Evolutionary conservation across 352 stramenopile genomes (phyloP), one percentile per base, ranked within the genome.

Genomic region (Phytophthora pinifolia): DNA sequence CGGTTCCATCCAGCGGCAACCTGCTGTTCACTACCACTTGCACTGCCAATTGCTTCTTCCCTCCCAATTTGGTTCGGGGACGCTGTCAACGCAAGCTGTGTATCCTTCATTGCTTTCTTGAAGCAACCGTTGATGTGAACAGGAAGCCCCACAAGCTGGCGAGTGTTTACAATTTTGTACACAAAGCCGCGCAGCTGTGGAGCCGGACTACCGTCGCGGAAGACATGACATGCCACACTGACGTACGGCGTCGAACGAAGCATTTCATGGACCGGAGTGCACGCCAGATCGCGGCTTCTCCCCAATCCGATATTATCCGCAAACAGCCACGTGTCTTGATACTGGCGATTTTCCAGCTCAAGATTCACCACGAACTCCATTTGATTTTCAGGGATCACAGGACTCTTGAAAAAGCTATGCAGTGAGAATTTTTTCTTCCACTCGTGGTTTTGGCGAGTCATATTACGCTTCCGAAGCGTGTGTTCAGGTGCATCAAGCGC

Each of bases 391-490:
- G 77, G 81, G 0, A 64, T 75, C 8, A 83, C 60, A 7, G 67
- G 60, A 15, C 59, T 77, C 43, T 87, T 89, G 55, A 92, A 92
- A 54, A 92, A 88, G 49, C 76, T 88, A 22, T 88, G 79, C 7
- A 92, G 62, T 1, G 62, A 84, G 30, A 88, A 89, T 41, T 87
- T 88, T 34, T 86, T 88, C 56, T 86, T 86, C 83, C 83, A 92
- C 29, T 92, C 79, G 20, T 69, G 66, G 46, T 79, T 88, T 42
- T 64, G 55, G 0, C 67, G 66, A 10, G 77, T 86, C 37, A 54
- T 56, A 20, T 74, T 86, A 4, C 75, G 69, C 30, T 65, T 64
- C 7, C 55, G 65, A n/a, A 92, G 50, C 2, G 76, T 83, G 9
- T 53, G 45, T 4, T 72, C 59, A 10, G 66, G 62, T n/a, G 54